These are phyloP conservation scores for Peronosclerospora sorghi DNA, from an alignment of 352 stramenopile species.

Conservation along the genomic window DNA sequence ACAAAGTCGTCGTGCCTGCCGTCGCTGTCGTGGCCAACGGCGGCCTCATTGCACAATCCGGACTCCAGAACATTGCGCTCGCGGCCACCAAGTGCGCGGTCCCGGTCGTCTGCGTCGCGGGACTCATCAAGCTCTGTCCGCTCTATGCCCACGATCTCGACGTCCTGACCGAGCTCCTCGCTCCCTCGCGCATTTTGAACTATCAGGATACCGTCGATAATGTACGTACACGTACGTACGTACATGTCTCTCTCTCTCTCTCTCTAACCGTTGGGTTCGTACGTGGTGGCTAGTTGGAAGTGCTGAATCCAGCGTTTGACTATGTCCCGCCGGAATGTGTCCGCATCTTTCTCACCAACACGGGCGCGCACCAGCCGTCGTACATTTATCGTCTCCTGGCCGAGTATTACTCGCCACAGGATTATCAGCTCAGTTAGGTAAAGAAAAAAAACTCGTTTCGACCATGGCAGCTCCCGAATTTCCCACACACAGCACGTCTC, in stretches of 20 bases:
- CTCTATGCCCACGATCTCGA: constrained; percentile 97
- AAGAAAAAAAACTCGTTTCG: no score
- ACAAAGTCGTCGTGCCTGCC: constrained; percentile 94
- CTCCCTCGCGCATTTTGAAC: constrained; percentile 80
- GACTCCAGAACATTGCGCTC: constrained; percentile 92
- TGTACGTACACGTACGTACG: constrained; percentile 35
- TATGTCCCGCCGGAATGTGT: constrained; percentile 96
- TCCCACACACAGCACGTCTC: no score
- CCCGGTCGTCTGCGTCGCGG: constrained; percentile 93
- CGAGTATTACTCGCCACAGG: constrained; percentile 97
- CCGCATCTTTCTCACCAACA: constrained; percentile 97
- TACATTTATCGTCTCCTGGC: constrained; percentile 98
- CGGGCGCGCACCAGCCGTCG: constrained; percentile 94
- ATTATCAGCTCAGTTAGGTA: constrained; percentile 82
- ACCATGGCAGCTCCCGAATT: no score
- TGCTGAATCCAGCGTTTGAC: constrained; percentile 95
- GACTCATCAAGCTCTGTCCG: constrained; percentile 96
- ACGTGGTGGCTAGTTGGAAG: constrained; percentile 67
- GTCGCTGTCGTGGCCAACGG: constrained; percentile 96
- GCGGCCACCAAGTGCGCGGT: constrained; percentile 94
- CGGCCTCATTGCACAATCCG: constrained; percentile 91
- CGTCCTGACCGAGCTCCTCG: constrained; percentile 87
- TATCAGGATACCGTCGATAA: constrained; percentile 86
- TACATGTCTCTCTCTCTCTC: not conserved
- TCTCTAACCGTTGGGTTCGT: constrained; percentile 8